Conservation (phyloP, 2,329 filamentous ascomycete genomes). For the Fusarium verrucosum region DNA sequence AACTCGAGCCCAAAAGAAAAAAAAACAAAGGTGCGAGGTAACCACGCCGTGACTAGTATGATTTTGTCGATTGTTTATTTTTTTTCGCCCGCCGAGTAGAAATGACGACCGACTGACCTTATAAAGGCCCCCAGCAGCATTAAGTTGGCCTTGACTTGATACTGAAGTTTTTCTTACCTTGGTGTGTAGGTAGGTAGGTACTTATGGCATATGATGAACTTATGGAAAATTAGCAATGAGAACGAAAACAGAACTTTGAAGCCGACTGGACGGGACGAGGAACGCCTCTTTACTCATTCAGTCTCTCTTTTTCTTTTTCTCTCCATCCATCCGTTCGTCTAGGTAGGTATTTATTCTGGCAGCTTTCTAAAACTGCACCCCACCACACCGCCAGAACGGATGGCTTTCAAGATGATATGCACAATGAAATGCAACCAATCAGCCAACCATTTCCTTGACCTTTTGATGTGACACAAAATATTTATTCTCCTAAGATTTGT, state of each 20-base stretch:
- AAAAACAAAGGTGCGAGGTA: conserved; percentile 36
- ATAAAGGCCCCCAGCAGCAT: background rate
- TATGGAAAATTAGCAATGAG: background rate
- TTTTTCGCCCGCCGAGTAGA: background rate
- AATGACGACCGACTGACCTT: background rate
- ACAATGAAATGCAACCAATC: conserved; percentile 8
- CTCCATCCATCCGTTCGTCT: background rate
- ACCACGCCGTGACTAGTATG: conserved; percentile 28
- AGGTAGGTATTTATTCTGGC: conserved; percentile 9
- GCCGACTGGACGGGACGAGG: no score
- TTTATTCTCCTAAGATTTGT: background rate
- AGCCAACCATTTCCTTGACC: background rate
- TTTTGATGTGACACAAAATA: background rate
- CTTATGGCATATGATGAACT: background rate
- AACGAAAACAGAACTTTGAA: background rate
- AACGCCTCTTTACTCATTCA: no score
- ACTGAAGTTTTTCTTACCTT: background rate
- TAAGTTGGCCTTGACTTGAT: background rate
- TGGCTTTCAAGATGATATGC: conserved; percentile 7
- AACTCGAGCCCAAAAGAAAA: conserved; percentile 31
- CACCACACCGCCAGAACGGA: conserved; percentile 24
- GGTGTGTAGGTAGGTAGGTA: no score
- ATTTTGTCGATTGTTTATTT: conserved; percentile 9
- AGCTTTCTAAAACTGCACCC: conserved; percentile 5
- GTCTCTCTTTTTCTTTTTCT: background rate